Base-by-base conservation (phyloP, 768 basidiomycete genomes). In the Russula virescens region DNA sequence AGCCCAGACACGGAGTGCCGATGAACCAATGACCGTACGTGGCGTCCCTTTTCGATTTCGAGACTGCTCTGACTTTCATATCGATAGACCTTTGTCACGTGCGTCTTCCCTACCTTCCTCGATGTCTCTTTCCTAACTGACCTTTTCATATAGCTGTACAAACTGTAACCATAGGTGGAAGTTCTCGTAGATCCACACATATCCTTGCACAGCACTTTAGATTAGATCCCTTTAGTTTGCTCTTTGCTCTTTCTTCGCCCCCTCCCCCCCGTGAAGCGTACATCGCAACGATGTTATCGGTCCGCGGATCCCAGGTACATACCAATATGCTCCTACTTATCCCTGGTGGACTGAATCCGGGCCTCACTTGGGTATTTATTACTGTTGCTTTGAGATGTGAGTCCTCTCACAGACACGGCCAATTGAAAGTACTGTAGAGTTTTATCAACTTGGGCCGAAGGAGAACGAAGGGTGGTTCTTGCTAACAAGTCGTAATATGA, bases 11-110 rank as follows among this genome's bases (percentile, higher is more conserved):
- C 83, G 97, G 59, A 94, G 91, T 71, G 96, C 97, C 9, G 97
- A 98, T 77, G 97, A 98, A 76, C 95, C 96, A 25, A 98, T 98
- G 95, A 98, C 96, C 3, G 89, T 91, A 72, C 71, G 87, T 80
- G 21, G 25, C 49, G 35, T 35, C 19, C 19, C 25, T 21, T 16
- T 43, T 46, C 26, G 31, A 60, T 65, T 28, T 70, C 54, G 25
- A 50, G 56, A 56, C 28, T 45, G 54, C 46, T 35, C 38, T 71
- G 14, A 58, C 35, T 10, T 25, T 5, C 10, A 47, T 46, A 21
- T 38, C 11, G 18, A 14, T 57, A 91, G 87, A 95, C 94, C 21
- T 96, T 94, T 72, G 91, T 94, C 68, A 94, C 91, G 85, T 92
- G 75, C 65, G 80, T 78, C 55, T 7, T 56, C 63, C 18, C 31